Evolutionary conservation across 2,329 filamentous ascomycete genomes (phyloP), one percentile per base, ranked within the genome.

Genomic region (Camillea tinctor): DNA sequence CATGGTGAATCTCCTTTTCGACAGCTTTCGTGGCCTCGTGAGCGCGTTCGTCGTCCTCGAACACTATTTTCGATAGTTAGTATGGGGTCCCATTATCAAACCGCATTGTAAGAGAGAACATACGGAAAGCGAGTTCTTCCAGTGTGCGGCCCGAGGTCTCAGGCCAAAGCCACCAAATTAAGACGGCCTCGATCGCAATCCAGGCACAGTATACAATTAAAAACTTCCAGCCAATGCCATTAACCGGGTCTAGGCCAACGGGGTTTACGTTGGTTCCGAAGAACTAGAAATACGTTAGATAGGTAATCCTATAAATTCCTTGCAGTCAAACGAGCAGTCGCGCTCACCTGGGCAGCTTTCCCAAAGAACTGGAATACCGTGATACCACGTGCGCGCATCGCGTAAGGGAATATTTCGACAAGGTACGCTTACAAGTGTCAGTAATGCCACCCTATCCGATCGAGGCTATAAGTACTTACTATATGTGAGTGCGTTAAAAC

Each of bases 141-240:
- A 93, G 79, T 61, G 88, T 86, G 59, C 92, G 84, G 66, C 90
- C 90, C 61, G 88, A 89, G 0, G 90, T 93, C 75, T 93, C 90
- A 11, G 90, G 90, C 73, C 91, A 93, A 65, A 92, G 81, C 75
- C 91, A 92, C 75, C 88, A 93, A 50, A 92, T 90, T 89, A 68
- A 19, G 36, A 54, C 6, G 7, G 61, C 65, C 54, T 72, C 70
- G 11, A 70, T 57, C 4, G 65, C 60, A 52, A 72, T 72, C 69
- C 70, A 72, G 51, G 65, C 64, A 51, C 68, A 71, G 61, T 71
- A 71, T 19, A 70, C 66, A 24, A 70, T 68, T 49, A 71, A 49
- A 55, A 68, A 71, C 51, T 69, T 69, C 64, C 66, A 71, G 50
- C 68, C 70, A 53, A 70, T 71, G n/a, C 69, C 69, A 19, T 52